Conservation (phyloP, 352 stramenopile genomes). For the Phytophthora pisi region DNA sequence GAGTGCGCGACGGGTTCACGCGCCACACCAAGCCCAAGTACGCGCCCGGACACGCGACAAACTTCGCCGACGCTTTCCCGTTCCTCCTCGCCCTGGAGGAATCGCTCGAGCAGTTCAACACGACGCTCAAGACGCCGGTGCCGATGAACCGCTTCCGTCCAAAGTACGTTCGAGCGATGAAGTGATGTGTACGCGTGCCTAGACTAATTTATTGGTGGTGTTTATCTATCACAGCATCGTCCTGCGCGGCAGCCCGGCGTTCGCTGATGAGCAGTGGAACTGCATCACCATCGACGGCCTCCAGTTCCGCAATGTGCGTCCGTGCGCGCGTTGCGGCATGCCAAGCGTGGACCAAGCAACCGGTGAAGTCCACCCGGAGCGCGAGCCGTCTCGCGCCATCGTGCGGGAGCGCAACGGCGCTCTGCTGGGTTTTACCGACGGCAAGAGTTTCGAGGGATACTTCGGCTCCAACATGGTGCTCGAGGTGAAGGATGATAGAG, state of each 20-base stretch:
- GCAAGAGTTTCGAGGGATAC: constrained; percentile 60
- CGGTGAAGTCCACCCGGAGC: constrained; percentile 49
- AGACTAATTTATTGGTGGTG: background rate
- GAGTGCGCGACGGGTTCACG: constrained; percentile 62
- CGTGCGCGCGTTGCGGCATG: constrained; percentile 76
- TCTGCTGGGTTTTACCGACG: constrained; percentile 63
- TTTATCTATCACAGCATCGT: constrained; percentile 61
- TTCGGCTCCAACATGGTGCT: constrained; percentile 82
- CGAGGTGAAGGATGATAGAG: constrained; percentile 24
- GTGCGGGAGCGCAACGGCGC: constrained; percentile 61
- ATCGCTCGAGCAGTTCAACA: constrained; percentile 71
- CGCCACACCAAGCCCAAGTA: constrained; percentile 66
- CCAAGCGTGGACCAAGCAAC: constrained; percentile 77
- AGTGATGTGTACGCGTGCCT: background rate
- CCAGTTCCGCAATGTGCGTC: constrained; percentile 75
- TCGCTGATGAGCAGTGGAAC: constrained; percentile 81
- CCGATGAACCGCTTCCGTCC: constrained; percentile 84
- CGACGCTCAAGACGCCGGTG: constrained; percentile 53
- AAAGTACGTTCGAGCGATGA: constrained; percentile 42
- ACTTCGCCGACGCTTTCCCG: constrained; percentile 82
- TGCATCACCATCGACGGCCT: constrained; percentile 58
- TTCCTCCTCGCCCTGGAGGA: constrained; percentile 68
- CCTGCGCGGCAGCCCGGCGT: constrained; percentile 61
- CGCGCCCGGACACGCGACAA: constrained; percentile 55
- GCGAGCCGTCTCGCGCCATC: constrained; percentile 61